Base-by-base conservation (phyloP, 2,329 filamentous ascomycete genomes). In the Hyphodiscus sp. region DNA sequence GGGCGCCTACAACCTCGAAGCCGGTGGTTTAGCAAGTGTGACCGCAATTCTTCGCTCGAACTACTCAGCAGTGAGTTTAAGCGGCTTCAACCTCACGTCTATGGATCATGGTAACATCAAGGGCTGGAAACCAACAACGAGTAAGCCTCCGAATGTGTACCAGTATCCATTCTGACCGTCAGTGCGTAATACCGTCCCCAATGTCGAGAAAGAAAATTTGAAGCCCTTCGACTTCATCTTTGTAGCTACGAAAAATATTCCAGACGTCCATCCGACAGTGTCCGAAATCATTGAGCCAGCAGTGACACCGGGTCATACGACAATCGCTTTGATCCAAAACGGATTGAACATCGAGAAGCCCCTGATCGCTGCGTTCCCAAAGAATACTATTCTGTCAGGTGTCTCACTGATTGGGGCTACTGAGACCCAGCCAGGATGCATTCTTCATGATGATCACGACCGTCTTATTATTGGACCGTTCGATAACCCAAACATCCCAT, bases 181-280 rank as follows among this genome's bases (percentile, higher is more conserved):
- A 26, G 23, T 26, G 8, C 23, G 23, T 26, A 26, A 26, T 26
- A 26, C 23, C 23, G 8, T 26, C 23, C 23, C 23, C 8, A 8
- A 26, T 8, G 23, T 26, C 23, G 23, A 4, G 23, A 26, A 26
- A 38, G 45, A 59, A 47, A 23, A 45, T 20, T 23, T 46, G 16
- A 18, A n/a, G 1, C 53, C 53, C 23, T 65, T 57, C 46, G 59
- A 64, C 45, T 61, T 58, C 50, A 59, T 65, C 18, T 53, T 65
- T 16, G 55, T 61, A 11, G 58, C 59, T 6, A 65, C 63, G n/a
- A 65, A 65, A 29, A 63, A 65, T 26, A 52, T 62, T 8, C 58
- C 63, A 1, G 63, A 65, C 41, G 49, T 63, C 45, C 50, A 51
- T 29, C 79, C 81, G 0, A 58, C 57, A 5, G 53, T 61, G 3